Percentiles rank a stretch among this genome's conserved stretches.
phyloP scores from a whole-genome alignment of 2,329 filamentous ascomycete genomes.

The Phaeoacremonium minimum region DNA sequence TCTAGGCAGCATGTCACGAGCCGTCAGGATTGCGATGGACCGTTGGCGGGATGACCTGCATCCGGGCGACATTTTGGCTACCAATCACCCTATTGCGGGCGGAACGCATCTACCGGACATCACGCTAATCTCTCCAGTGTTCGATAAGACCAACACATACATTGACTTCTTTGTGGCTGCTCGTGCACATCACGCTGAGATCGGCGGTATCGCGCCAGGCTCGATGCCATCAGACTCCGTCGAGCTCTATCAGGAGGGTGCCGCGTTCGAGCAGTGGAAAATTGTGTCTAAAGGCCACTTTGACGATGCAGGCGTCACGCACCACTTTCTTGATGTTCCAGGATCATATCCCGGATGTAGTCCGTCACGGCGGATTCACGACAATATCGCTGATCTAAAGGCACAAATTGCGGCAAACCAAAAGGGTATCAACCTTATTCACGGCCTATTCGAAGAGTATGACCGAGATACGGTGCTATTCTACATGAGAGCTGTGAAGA shows the following conservation, averaged over 20 bases:
- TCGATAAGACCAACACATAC: conserved; percentile 52
- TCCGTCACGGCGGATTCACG: conserved; percentile 66
- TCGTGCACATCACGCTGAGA: conserved; percentile 52
- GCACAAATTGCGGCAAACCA: conserved; percentile 73
- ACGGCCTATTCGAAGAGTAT: conserved; percentile 67
- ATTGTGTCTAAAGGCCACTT: conserved; percentile 65
- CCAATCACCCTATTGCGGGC: conserved; percentile 46
- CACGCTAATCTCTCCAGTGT: conserved; percentile 53
- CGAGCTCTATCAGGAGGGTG: conserved; percentile 52
- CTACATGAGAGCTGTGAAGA: conserved; percentile 76
- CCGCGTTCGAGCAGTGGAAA: conserved; percentile 52
- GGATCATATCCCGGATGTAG: conserved; percentile 64
- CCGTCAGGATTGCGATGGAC: conserved; percentile 62
- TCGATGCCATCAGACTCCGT: conserved; percentile 69
- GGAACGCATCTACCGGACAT: conserved; percentile 28
- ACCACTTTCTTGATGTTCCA: conserved; percentile 59
- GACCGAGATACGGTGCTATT: conserved; percentile 67
- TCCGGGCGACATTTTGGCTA: conserved; percentile 70
- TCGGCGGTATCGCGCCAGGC: conserved; percentile 61
- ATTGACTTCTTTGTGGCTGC: conserved; percentile 51
- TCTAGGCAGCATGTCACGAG: conserved; percentile 74
- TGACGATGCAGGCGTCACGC: conserved; percentile 66
- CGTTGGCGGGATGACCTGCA: conserved; percentile 69
- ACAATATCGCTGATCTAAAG: conserved; percentile 72
- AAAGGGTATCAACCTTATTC: conserved; percentile 71